Conservation (phyloP, 116 monocot genomes). For the Iris pallida region DNA sequence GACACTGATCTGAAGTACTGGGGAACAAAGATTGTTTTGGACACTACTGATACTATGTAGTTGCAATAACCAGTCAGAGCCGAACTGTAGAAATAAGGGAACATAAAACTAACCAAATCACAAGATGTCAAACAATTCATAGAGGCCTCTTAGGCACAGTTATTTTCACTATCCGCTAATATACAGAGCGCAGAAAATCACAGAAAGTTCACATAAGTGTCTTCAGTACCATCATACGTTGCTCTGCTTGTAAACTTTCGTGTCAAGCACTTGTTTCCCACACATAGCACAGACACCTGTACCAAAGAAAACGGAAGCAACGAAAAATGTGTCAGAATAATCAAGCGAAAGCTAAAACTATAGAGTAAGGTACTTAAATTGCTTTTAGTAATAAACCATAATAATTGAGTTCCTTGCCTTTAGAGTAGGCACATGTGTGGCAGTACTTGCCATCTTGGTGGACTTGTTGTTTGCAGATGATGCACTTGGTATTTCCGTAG, state of each 20-base stretch:
- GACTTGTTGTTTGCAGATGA: constrained; percentile 98
- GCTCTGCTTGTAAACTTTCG: constrained; percentile 95
- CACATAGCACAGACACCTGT: constrained; percentile 99
- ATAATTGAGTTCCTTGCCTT: constrained; percentile 44
- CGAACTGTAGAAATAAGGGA: too few relatives aligned
- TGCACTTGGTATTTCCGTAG: constrained; percentile 85
- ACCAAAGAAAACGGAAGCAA: neutral
- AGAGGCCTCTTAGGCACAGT: neutral
- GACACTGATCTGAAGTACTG: too few relatives aligned
- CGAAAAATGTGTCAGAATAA: neutral
- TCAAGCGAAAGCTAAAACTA: neutral
- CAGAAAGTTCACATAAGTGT: neutral
- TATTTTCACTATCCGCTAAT: neutral
- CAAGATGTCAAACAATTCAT: neutral
- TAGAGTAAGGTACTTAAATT: neutral
- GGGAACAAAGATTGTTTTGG: too few relatives aligned
- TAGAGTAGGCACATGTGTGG: constrained; percentile 98
- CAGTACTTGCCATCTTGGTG: constrained; percentile 95
- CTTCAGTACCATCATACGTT: constrained; percentile 48
- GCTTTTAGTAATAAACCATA: constrained; percentile 1
- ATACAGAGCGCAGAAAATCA: constrained; percentile 2
- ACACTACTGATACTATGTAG: too few relatives aligned
- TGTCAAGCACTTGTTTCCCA: constrained; percentile 97
- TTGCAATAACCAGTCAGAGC: too few relatives aligned
- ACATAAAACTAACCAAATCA: neutral